Evolutionary conservation across 2,329 filamentous ascomycete genomes (phyloP), one percentile per base, ranked within the genome.

Genomic region (Fusarium buxicola): DNA sequence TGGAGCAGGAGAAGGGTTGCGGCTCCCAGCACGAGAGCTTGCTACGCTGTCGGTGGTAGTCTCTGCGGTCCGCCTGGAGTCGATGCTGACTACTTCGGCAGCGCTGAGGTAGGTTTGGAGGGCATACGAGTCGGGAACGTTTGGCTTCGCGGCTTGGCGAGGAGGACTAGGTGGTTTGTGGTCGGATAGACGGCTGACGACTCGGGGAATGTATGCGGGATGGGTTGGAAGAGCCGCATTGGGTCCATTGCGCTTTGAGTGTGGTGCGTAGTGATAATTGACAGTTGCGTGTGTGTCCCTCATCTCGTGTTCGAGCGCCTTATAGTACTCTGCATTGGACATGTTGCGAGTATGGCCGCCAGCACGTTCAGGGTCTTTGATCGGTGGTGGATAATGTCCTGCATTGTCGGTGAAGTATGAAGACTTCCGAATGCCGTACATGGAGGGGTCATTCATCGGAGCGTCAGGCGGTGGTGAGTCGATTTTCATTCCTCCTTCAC

Each of bases 41-140:
- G 31, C 30, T 7, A 16, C 18, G 16, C 54, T 50, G n/a, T 15
- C 21, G 3, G 53, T n/a, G 12, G 51, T 34, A 7, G 57, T 25
- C 6, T 47, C 40, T 35, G 49, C 16, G 12, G 25, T n/a, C 3
- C 32, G 40, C 32, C 28, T 21, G 10, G 36, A 32, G 28, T 58
- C 48, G 13, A 13, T 38, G 7, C 32, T 28, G 6, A 27, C 5
- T 13, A 45, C 45, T 3, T 73, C 72, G 2, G 72, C 63, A 0
- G 75, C 72, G 9, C 63, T 70, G 0, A 80, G 68, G 58, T 82
- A 82, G 1, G 72, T 34, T 13, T 55, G 65, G 2, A 67, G 51
- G 1, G 78, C 73, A 57, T 77, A 80, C 0, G 73, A 75, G 38
- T 75, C 71, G 0, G 72, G 67, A 0, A 57, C 69, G 11, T 71